Evolutionary conservation across 2,329 filamentous ascomycete species (phyloP).

Genomic region (Calonectria hongkongensis): DNA sequence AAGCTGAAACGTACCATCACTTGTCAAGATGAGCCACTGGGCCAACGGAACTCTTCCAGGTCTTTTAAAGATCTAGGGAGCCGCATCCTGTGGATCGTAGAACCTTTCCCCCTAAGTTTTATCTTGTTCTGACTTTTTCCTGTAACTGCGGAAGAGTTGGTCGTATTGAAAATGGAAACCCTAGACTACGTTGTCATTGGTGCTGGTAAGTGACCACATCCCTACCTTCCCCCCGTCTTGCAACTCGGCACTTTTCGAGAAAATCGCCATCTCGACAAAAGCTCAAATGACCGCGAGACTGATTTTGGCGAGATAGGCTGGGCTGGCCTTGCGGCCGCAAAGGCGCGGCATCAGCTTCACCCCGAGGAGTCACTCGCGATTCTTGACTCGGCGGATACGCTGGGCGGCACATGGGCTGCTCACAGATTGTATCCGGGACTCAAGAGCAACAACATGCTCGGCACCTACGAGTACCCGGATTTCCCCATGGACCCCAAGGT

Average conservation of each 20-base stretch:
- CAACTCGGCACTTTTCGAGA: slow-evolving; percentile 23
- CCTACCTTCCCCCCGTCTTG: neutral
- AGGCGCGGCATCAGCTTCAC: slow-evolving; percentile 76
- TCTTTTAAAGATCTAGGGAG: slow-evolving; percentile 36
- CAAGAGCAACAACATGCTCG: slow-evolving; percentile 83
- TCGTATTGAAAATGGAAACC: slow-evolving; percentile 61
- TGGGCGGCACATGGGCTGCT: slow-evolving; percentile 83
- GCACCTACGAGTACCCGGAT: slow-evolving; percentile 83
- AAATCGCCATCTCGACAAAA: slow-evolving; percentile 9
- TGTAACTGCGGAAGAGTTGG: slow-evolving; percentile 5
- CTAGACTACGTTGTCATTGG: slow-evolving; percentile 70
- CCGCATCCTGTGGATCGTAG: slow-evolving; percentile 18
- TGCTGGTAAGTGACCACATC: slow-evolving; percentile 66
- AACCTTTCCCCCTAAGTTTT: slow-evolving; percentile 9
- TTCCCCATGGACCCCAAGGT: slow-evolving; percentile 79
- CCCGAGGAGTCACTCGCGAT: slow-evolving; percentile 74
- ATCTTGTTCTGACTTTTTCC: slow-evolving; percentile 4
- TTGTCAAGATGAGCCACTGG: slow-evolving; percentile 1
- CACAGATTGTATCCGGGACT: slow-evolving; percentile 81
- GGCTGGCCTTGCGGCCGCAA: slow-evolving; percentile 76
- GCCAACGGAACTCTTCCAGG: neutral
- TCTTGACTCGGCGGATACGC: slow-evolving; percentile 73
- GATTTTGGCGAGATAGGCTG: slow-evolving; percentile 50
- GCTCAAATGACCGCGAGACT: slow-evolving; percentile 3
- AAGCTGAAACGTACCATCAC: slow-evolving; percentile 28